Evolutionary conservation across 1,284 basidiomycete species (phyloP).

Genomic region (Ustilago vetiveriae): DNA sequence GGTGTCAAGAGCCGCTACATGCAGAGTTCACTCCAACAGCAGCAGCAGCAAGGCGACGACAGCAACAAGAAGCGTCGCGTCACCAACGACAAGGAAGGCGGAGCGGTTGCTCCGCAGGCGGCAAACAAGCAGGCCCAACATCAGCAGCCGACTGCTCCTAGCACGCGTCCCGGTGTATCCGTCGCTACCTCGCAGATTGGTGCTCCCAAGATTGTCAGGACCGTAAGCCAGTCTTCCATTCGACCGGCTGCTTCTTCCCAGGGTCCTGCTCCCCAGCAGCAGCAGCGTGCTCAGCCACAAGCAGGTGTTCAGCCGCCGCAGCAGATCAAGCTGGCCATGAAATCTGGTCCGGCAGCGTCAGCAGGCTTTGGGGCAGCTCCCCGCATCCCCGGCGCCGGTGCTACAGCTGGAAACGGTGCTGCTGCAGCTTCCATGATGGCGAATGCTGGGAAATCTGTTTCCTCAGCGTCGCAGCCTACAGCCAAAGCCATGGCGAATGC

Average conservation of each 20-base stretch:
- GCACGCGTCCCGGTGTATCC: constrained; percentile 25
- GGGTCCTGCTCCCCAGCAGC: constrained; percentile 17
- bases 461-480: constrained; percentile 6
- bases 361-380: constrained; percentile 36
- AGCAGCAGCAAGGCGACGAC: constrained; percentile 17
- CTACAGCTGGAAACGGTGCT: constrained; percentile 23
- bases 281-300: constrained; percentile 17
- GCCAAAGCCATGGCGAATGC: constrained; percentile 39
- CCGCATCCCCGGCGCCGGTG: constrained; percentile 30
- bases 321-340: constrained; percentile 45
- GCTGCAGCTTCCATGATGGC: constrained; percentile 32
- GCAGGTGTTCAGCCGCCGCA: constrained; percentile 27
- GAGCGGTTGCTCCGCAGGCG: constrained; percentile 5
- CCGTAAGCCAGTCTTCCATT: constrained; percentile 41
- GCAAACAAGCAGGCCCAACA: constrained; percentile 7
- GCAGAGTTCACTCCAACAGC: constrained; percentile 28
- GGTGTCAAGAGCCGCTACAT: constrained; percentile 52
- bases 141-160: constrained; percentile 4
- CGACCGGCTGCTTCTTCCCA: constrained; percentile 22
- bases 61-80: constrained; percentile 50
- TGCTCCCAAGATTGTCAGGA: constrained; percentile 40
- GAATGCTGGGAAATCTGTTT: constrained; percentile 6
- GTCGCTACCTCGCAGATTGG: constrained; percentile 33
- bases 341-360: constrained; percentile 14
- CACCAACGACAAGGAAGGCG: constrained; percentile 37